Conservation (phyloP, 768 basidiomycete genomes). For the Leccinum subgranulosum region DNA sequence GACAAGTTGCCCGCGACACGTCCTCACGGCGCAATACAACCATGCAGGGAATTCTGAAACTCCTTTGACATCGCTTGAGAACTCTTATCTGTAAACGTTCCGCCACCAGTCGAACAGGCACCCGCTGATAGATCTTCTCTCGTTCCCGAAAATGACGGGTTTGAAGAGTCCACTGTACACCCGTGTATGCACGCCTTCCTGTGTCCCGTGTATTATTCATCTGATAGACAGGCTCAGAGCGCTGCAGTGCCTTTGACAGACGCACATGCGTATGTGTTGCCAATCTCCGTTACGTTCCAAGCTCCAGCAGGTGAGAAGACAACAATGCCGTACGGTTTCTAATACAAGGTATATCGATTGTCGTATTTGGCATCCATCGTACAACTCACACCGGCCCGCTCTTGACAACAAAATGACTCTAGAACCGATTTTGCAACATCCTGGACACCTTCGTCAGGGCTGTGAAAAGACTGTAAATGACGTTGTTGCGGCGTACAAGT, state of each 20-base stretch:
- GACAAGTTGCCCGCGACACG: neutral
- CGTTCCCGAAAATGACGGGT: conserved; percentile 7
- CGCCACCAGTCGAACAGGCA: conserved; percentile 14
- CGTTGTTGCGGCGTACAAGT: conserved; percentile 5
- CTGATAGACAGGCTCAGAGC: neutral
- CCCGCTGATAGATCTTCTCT: conserved; percentile 6
- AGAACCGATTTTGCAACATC: neutral
- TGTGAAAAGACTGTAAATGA: conserved; percentile 13
- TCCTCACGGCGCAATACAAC: conserved; percentile 19
- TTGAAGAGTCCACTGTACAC: conserved; percentile 1
- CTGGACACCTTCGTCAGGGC: conserved; percentile 15
- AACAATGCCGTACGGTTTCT: conserved; percentile 20
- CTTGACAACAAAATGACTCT: conserved; percentile 5
- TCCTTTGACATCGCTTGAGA: conserved; percentile 1
- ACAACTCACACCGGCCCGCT: conserved; percentile 16
- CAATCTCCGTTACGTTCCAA: conserved; percentile 2
- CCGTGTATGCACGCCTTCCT: conserved; percentile 1
- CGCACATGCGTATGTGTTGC: neutral
- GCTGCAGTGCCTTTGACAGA: neutral
- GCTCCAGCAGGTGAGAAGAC: conserved; percentile 11
- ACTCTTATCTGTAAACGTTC: conserved; percentile 8
- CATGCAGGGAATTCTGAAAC: conserved; percentile 18
- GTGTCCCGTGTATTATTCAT: neutral
- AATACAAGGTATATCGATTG: conserved; percentile 25
- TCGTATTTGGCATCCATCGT: conserved; percentile 17